These are phyloP conservation scores for Gossypioides kirkii DNA, from an alignment of 345 rosid species.

Conservation along the genomic window DNA sequence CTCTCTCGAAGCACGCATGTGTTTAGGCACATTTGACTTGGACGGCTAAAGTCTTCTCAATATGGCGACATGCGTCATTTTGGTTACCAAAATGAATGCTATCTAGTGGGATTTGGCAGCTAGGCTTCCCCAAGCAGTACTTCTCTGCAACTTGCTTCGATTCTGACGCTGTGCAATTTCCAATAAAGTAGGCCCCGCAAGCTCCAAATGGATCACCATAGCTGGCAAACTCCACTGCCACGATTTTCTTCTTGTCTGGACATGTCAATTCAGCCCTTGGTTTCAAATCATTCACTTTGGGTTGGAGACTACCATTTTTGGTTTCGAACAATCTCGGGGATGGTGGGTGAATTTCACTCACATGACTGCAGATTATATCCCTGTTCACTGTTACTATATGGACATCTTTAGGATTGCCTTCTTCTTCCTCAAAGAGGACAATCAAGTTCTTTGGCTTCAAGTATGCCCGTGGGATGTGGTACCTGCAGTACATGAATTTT, in stretches of 20 bases:
- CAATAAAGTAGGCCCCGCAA: conserved; percentile 52
- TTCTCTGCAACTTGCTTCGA: conserved; percentile 58
- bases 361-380: conserved; percentile 65
- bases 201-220: conserved; percentile 68
- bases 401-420: conserved; percentile 46
- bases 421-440: conserved; percentile 71
- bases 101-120: conserved; percentile 51
- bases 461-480: conserved; percentile 81
- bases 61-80: conserved; percentile 36
- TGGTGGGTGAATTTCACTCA: conserved; percentile 59
- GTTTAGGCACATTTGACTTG: conserved; percentile 53
- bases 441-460: conserved; percentile 61
- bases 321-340: conserved; percentile 48
- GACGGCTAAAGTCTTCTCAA: conserved; percentile 52
- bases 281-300: conserved; percentile 34
- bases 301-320: conserved; percentile 28
- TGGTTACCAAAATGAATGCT: conserved; percentile 31
- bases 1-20: not conserved
- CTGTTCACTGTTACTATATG: conserved; percentile 50
- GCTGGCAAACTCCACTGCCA: conserved; percentile 70
- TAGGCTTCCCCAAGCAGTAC: conserved; percentile 56
- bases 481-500: conserved; percentile 30
- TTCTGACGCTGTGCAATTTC: conserved; percentile 48
- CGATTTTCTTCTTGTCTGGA: conserved; percentile 38
- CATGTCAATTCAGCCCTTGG: conserved; percentile 54